phyloP scores from a whole-genome alignment of 805 yeast species.

The Yarrowia alimentaria region DNA sequence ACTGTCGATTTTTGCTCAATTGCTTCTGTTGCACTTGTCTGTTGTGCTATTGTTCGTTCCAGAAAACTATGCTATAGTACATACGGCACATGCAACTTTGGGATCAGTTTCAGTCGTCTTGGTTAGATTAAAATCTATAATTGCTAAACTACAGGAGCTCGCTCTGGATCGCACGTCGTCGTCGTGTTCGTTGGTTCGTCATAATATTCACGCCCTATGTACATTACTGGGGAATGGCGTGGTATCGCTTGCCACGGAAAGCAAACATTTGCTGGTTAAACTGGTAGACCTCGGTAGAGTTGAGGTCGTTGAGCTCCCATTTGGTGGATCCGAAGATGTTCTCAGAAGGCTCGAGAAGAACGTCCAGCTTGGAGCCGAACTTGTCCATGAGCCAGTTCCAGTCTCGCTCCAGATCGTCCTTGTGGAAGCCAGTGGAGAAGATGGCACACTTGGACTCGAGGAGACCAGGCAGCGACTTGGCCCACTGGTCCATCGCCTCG shows the following conservation, averaged over 20 bases:
- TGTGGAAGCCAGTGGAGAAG: constrained; percentile 86
- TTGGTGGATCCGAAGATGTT: constrained; percentile 83
- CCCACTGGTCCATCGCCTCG: constrained; percentile 78
- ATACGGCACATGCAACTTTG: too few relatives aligned
- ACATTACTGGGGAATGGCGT: constrained; percentile 52
- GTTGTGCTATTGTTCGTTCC: too few relatives aligned
- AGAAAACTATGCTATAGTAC: too few relatives aligned
- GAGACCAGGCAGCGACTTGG: constrained; percentile 77
- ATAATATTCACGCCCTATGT: constrained; percentile 21
- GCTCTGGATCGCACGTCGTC: background rate
- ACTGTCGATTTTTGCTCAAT: too few relatives aligned
- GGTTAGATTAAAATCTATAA: too few relatives aligned
- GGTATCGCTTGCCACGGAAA: constrained; percentile 94
- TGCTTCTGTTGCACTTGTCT: too few relatives aligned
- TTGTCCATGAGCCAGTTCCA: constrained; percentile 64
- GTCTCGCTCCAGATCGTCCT: constrained; percentile 67
- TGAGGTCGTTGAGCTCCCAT: constrained; percentile 88
- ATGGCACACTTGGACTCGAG: constrained; percentile 92
- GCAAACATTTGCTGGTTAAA: constrained; percentile 88
- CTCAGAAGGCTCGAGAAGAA: constrained; percentile 67
- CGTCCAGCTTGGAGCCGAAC: constrained; percentile 74
- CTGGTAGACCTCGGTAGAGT: constrained; percentile 92
- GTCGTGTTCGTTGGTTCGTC: background rate
- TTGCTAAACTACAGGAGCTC: too few relatives aligned
- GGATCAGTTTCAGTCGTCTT: too few relatives aligned